These are phyloP conservation scores for Histomonas meleagridis DNA, from an alignment of 208 protist genomes.

Conservation along the genomic window DNA sequence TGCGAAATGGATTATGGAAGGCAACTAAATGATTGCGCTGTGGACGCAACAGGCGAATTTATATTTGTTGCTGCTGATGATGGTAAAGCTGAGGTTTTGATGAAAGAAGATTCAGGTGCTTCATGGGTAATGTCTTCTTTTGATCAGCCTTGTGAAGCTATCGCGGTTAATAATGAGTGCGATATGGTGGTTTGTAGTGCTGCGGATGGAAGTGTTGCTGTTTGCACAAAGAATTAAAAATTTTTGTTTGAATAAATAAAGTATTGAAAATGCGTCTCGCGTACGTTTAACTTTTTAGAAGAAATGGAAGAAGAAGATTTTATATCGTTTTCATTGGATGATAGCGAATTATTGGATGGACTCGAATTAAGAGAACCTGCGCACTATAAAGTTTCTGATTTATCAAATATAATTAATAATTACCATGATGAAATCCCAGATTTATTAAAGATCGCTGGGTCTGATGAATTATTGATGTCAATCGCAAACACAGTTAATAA, in stretches of 20 bases:
- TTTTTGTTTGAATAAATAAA: too few relatives aligned
- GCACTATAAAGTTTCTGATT: too few relatives aligned
- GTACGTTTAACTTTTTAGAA: too few relatives aligned
- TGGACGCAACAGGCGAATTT: background rate
- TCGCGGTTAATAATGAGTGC: background rate
- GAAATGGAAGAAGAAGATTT: too few relatives aligned
- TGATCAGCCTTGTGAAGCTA: background rate
- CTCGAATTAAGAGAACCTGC: too few relatives aligned
- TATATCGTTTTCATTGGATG: too few relatives aligned
- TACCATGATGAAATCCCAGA: too few relatives aligned
- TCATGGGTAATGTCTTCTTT: conserved; percentile 2
- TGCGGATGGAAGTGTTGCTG: conserved; percentile 6
- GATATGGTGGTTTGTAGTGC: background rate
- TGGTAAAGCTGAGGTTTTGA: background rate
- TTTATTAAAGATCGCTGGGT: too few relatives aligned
- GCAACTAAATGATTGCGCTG: background rate
- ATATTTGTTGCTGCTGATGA: background rate
- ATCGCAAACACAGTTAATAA: background rate
- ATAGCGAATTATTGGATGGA: too few relatives aligned
- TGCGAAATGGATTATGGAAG: background rate
- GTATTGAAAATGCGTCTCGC: too few relatives aligned
- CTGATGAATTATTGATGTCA: too few relatives aligned
- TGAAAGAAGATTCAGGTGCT: background rate
- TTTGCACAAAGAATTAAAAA: conserved; percentile 19
- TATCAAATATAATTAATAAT: too few relatives aligned